Conservation (phyloP, 257 asterid species). For the Nicotiana tabacum region DNA sequence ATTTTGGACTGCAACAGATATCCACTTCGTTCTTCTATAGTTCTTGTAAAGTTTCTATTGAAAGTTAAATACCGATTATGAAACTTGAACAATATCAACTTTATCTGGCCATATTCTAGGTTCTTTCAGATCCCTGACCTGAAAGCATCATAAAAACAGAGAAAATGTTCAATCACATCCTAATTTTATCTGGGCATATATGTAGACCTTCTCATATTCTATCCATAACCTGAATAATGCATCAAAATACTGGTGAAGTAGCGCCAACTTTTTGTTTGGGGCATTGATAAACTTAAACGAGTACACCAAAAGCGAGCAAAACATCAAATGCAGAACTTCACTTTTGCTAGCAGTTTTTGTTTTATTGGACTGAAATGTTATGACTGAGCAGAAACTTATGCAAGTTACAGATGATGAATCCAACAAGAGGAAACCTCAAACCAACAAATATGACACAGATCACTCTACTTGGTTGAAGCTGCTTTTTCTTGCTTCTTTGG, state of each 20-base stretch:
- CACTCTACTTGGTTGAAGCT: constrained; percentile 32
- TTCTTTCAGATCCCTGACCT: neutral
- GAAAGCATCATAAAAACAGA: neutral
- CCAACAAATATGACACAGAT: neutral
- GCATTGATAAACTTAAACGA: neutral
- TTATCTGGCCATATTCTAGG: neutral
- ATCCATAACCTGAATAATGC: neutral
- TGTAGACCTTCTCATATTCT: neutral
- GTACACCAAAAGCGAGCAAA: neutral
- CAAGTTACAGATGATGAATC: neutral
- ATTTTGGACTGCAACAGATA: no score
- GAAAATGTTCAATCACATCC: neutral
- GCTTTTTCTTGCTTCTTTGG: constrained; percentile 38
- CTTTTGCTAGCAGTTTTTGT: neutral
- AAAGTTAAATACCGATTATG: no score
- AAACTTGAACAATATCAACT: neutral
- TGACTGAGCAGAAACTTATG: neutral
- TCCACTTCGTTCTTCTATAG: neutral
- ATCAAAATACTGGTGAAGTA: neutral
- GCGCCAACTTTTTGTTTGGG: neutral
- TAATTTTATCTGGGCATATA: neutral
- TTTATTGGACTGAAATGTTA: neutral
- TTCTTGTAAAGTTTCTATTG: neutral
- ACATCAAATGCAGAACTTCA: neutral
- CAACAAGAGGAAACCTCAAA: neutral